These are phyloP conservation scores for Dendrobium officinale DNA, from an alignment of 106 monocot genomes.

Conservation along the genomic window DNA sequence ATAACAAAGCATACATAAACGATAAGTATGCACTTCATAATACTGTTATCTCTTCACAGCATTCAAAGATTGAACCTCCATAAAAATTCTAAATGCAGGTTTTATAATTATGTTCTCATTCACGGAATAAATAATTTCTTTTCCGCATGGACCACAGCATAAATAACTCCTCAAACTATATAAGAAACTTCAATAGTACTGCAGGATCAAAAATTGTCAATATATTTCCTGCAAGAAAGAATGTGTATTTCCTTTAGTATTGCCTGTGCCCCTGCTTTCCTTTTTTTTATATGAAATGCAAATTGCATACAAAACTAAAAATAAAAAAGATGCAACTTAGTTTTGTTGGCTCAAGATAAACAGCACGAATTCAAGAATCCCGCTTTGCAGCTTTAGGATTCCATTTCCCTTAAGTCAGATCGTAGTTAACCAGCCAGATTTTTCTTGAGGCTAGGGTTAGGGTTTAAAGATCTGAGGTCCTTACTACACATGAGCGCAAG, in stretches of 20 bases:
- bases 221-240: background rate
- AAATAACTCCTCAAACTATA: background rate
- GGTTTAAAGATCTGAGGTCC: no score
- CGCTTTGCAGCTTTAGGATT: no score
- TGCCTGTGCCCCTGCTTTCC: background rate
- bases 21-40: background rate
- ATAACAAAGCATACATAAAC: background rate
- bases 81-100: background rate
- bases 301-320: no score
- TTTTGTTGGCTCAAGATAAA: no score
- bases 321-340: no score
- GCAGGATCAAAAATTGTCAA: background rate
- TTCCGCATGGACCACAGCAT: background rate
- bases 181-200: background rate
- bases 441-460: no score
- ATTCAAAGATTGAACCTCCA: background rate
- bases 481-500: no score
- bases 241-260: background rate
- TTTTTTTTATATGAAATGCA: no score
- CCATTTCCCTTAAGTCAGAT: no score
- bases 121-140: background rate
- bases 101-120: background rate
- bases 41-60: background rate
- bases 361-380: no score
- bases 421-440: no score